Conservation (phyloP, 2,329 filamentous ascomycete genomes). For the Emergomyces pasteurianus region DNA sequence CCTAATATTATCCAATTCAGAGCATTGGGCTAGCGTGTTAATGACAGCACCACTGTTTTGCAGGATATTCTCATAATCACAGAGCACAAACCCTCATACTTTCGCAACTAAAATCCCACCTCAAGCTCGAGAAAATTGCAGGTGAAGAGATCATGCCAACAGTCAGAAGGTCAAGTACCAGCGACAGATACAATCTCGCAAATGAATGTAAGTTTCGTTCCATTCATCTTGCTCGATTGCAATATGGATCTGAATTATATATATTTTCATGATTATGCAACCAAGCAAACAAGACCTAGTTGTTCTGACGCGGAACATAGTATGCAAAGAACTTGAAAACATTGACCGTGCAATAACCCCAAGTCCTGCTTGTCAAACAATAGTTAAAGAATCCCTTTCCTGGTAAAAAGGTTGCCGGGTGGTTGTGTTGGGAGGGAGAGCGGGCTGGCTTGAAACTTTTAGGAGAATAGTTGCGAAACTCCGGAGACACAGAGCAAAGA, state of each 20-base stretch:
- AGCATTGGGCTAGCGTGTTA: not conserved
- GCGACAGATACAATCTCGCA: slow-evolving; percentile 1
- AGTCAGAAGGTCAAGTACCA: not conserved
- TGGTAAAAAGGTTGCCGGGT: not conserved
- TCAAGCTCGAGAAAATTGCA: slow-evolving; percentile 7
- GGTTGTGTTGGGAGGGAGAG: too few species aligned
- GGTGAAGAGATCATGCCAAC: slow-evolving; percentile 8
- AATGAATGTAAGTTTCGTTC: not conserved
- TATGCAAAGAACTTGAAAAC: slow-evolving; percentile 15
- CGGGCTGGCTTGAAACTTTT: too few species aligned
- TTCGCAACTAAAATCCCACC: slow-evolving; percentile 7
- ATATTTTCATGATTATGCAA: too few species aligned
- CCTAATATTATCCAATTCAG: not conserved
- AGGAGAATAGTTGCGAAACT: too few species aligned
- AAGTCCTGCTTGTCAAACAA: not conserved
- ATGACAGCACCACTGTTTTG: not conserved
- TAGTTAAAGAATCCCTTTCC: not conserved
- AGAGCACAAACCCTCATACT: slow-evolving; percentile 7
- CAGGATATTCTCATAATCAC: not conserved
- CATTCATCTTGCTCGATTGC: too few species aligned
- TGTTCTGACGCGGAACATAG: slow-evolving; percentile 1
- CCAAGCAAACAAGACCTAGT: not conserved
- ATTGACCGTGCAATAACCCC: not conserved
- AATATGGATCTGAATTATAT: too few species aligned
- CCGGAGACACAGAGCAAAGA: too few species aligned